Evolutionary conservation across 1,284 basidiomycete species (phyloP), one percentile per base, ranked within the genome.

Genomic region (Rhodotorula mucilaginosa): DNA sequence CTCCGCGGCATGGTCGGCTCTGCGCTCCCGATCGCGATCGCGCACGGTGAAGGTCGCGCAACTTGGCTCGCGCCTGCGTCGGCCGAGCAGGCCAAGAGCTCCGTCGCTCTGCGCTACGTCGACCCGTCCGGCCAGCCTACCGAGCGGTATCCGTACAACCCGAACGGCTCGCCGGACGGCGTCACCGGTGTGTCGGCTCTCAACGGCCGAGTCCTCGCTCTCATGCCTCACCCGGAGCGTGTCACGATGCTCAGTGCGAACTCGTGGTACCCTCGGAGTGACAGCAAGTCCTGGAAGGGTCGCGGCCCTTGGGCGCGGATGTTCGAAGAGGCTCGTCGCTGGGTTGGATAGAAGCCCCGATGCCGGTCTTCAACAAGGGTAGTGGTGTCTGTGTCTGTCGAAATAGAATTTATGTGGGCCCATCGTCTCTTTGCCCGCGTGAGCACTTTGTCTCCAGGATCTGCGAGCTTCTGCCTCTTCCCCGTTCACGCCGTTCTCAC

Each of bases 41-140:
- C 97, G 0, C 96, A 99, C 80, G 96, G 96, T 26, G 97, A 99
- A 82, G 96, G 96, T 57, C 87, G 94, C 56, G 91, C 87, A 1
- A 85, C 88, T 5, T 97, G 96, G 81, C 78, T 79, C 10, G 51
- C 71, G 16, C 67, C 74, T 16, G 51, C 68, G 0, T 61, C 70
- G 3, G 26, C 47, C 1, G 63, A 58, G 3, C 8, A 18, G 26
- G 61, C 46, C 29, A 8, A 58, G 26, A 86, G 87, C 2, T 83
- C 91, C 47, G 84, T 90, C 18, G 89, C 88, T 4, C 79, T 92
- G 23, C 88, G 89, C 69, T 97, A 91, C 80, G 86, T 96, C 70
- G 90, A 94, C 82, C 74, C 76, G 5, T 78, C 82, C 1, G 89
- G 90, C 12, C 67, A 79, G 51, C 85, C 88, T 16, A 92, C 94